These are phyloP conservation scores for Passalora sequoiae DNA, from an alignment of 2,329 filamentous ascomycete species.

Conservation along the genomic window DNA sequence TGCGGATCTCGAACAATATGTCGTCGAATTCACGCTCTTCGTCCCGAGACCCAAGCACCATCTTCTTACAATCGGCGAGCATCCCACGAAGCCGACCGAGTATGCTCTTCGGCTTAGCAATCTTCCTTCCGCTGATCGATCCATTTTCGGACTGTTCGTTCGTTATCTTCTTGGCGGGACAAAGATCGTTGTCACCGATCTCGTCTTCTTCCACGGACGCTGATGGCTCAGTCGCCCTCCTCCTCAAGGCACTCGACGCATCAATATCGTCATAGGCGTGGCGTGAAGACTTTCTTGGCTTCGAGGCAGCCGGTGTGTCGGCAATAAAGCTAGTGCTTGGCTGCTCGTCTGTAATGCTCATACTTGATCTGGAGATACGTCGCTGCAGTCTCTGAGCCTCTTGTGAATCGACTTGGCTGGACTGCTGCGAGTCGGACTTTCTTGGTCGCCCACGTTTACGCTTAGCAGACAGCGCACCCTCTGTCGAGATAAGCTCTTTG, in stretches of 20 bases:
- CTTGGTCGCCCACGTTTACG: slow-evolving; percentile 27
- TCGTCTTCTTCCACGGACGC: neutral
- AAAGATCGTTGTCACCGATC: neutral
- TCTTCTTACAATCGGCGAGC: slow-evolving; percentile 55
- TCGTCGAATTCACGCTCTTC: slow-evolving; percentile 71
- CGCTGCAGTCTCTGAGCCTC: slow-evolving; percentile 24
- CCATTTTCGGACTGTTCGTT: neutral
- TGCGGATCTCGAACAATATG: slow-evolving; percentile 71
- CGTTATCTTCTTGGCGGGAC: neutral
- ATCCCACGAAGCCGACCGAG: slow-evolving; percentile 52
- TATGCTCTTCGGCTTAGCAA: slow-evolving; percentile 46
- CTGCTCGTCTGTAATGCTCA: slow-evolving; percentile 1
- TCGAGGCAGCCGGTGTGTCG: slow-evolving; percentile 23
- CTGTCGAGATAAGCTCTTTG: slow-evolving; percentile 7
- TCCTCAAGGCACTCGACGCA: slow-evolving; percentile 1
- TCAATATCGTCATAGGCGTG: slow-evolving; percentile 1
- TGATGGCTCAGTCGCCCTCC: neutral
- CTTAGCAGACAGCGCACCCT: slow-evolving; percentile 16
- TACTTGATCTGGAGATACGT: slow-evolving; percentile 25
- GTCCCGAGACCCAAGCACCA: slow-evolving; percentile 59
- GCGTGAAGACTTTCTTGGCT: slow-evolving; percentile 19
- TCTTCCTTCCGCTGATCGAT: slow-evolving; percentile 25
- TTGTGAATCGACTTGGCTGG: slow-evolving; percentile 6
- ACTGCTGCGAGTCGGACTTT: slow-evolving; percentile 22
- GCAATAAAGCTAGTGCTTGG: slow-evolving; percentile 10